Conservation (phyloP, 208 protist genomes). For the Plasmodiophora brassicae region DNA sequence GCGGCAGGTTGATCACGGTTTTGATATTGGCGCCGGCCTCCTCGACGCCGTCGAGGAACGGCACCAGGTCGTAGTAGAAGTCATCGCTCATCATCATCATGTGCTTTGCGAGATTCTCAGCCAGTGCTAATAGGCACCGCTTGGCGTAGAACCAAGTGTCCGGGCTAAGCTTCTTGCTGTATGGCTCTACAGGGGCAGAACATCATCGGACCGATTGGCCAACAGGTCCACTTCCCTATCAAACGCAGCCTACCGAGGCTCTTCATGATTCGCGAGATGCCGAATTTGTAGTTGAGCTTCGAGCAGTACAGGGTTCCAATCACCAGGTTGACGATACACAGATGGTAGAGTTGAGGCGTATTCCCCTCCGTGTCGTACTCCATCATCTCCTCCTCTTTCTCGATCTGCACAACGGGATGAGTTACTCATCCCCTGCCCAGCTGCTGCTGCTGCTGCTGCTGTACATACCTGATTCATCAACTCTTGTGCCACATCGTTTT, state of each 20-base stretch:
- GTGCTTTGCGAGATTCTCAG: conserved; percentile 88
- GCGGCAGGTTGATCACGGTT: conserved; percentile 64
- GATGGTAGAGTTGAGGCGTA: conserved; percentile 42
- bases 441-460: too few relatives aligned
- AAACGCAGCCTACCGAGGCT: conserved; percentile 5
- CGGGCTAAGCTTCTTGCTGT: conserved; percentile 42
- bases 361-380: neutral
- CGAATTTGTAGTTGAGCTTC: conserved; percentile 54
- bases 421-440: neutral
- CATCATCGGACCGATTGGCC: too few relatives aligned
- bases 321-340: conserved; percentile 56
- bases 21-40: conserved; percentile 78
- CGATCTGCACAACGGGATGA: conserved; percentile 22
- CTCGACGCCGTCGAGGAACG: conserved; percentile 85
- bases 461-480: conserved; percentile 45
- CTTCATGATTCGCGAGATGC: conserved; percentile 55
- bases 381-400: conserved; percentile 46
- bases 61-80: conserved; percentile 80
- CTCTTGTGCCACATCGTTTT: conserved; percentile 52
- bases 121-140: conserved; percentile 83
- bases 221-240: too few relatives aligned
- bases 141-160: conserved; percentile 61
- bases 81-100: conserved; percentile 88
- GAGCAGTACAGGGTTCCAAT: conserved; percentile 59
- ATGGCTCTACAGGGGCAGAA: conserved; percentile 45